phyloP scores from a whole-genome alignment of 2,329 filamentous ascomycete species.

The Macroventuria anomochaeta region DNA sequence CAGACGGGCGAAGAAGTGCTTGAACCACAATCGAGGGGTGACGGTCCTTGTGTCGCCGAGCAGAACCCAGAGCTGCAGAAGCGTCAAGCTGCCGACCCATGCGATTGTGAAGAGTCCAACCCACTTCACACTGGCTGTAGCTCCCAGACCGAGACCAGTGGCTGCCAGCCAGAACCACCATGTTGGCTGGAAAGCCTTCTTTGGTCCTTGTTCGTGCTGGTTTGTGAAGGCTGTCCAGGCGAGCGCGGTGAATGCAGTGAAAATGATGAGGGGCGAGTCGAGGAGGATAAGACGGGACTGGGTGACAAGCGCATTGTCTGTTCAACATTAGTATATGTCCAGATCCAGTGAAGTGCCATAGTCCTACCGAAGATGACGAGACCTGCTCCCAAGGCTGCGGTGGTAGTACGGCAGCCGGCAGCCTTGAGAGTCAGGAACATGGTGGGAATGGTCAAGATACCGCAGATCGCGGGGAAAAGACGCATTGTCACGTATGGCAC shows the following conservation, averaged over 20 bases:
- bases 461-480: slow-evolving; percentile 86
- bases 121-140: slow-evolving; percentile 97
- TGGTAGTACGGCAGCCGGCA: slow-evolving; percentile 84
- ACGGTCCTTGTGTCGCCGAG: slow-evolving; percentile 89
- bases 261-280: slow-evolving; percentile 91
- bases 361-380: slow-evolving; percentile 85
- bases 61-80: slow-evolving; percentile 92
- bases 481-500: slow-evolving; percentile 99
- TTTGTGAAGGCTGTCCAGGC: slow-evolving; percentile 94
- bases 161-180: slow-evolving; percentile 99
- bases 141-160: slow-evolving; percentile 85
- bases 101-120: slow-evolving; percentile 98
- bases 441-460: slow-evolving; percentile 84
- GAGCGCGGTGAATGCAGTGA: slow-evolving; percentile 89
- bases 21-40: slow-evolving; percentile 83
- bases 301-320: slow-evolving; percentile 93
- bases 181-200: slow-evolving; percentile 82
- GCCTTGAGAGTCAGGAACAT: slow-evolving; percentile 97
- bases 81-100: slow-evolving; percentile 91
- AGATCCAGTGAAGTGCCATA: neutral
- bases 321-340: slow-evolving; percentile 23
- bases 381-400: slow-evolving; percentile 80
- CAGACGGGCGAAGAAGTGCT: slow-evolving; percentile 88
- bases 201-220: slow-evolving; percentile 91
- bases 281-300: slow-evolving; percentile 95